phyloP scores from a whole-genome alignment of 2,329 filamentous ascomycete species.

The Cladosporium sp. region DNA sequence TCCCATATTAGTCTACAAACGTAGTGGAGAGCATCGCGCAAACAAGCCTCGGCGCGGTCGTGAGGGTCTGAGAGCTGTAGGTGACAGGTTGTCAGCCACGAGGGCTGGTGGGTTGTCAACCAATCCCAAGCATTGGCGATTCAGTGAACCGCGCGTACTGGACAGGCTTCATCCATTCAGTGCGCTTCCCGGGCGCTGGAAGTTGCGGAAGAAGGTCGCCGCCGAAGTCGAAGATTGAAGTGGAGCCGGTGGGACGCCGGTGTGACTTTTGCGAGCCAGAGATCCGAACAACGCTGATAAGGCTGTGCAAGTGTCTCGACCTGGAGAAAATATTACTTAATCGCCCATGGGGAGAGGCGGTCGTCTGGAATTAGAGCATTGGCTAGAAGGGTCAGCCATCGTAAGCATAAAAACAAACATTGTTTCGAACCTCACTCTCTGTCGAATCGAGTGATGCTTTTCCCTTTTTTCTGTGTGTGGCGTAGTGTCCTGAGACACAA shows the following conservation, averaged over 20 bases:
- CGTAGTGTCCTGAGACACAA: too few relatives aligned
- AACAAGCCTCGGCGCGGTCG: neutral
- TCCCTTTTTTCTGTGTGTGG: too few relatives aligned
- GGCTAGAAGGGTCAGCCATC: neutral
- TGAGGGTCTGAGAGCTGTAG: neutral
- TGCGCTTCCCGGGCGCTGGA: slow-evolving; percentile 8
- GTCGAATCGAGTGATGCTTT: neutral
- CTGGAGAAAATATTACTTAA: slow-evolving; percentile 13
- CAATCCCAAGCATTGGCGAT: neutral
- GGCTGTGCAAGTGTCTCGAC: slow-evolving; percentile 5
- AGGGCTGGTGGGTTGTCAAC: neutral
- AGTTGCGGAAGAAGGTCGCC: neutral
- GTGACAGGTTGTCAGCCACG: neutral
- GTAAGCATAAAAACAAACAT: slow-evolving; percentile 3
- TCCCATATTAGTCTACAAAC: neutral
- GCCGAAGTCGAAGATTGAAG: slow-evolving; percentile 7
- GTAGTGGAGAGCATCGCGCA: slow-evolving; percentile 9
- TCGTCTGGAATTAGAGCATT: neutral
- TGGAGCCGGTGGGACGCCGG: slow-evolving; percentile 13
- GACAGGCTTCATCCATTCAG: neutral
- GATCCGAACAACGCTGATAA: slow-evolving; percentile 4
- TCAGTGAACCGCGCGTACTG: neutral
- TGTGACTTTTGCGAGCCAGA: neutral
- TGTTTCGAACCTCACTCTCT: neutral
- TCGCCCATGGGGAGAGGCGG: slow-evolving; percentile 12